Evolutionary conservation across 2,329 filamentous ascomycete species (phyloP).

Genomic region (Aspergillus intermedius): DNA sequence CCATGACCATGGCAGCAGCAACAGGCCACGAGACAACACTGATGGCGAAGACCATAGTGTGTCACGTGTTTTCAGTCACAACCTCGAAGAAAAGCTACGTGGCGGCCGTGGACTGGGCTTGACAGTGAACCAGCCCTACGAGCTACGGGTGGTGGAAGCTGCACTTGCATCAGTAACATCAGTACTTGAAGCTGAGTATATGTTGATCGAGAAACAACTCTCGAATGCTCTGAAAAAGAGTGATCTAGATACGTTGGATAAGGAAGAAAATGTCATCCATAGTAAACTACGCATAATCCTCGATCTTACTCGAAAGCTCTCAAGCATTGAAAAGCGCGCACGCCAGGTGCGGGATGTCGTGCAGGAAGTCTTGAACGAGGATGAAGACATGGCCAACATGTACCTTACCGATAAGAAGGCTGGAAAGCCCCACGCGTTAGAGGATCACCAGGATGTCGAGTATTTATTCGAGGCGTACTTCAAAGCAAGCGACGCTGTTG

Average conservation of each 20-base stretch:
- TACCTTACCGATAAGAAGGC: constrained; percentile 27
- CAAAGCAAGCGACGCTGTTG: constrained; percentile 29
- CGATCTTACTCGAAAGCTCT: constrained; percentile 20
- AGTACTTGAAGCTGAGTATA: constrained; percentile 27
- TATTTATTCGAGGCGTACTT: constrained; percentile 34
- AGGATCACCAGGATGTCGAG: constrained; percentile 33
- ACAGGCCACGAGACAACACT: neutral
- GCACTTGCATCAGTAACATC: constrained; percentile 29
- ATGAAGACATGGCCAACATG: constrained; percentile 33
- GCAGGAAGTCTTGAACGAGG: constrained; percentile 28
- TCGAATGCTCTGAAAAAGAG: constrained; percentile 3
- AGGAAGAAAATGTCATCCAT: constrained; percentile 14
- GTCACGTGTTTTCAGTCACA: constrained; percentile 19
- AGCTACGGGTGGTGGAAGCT: constrained; percentile 30
- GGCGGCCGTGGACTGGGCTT: constrained; percentile 11
- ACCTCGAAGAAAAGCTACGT: constrained; percentile 21
- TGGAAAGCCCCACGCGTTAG: constrained; percentile 21
- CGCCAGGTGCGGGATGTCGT: constrained; percentile 28
- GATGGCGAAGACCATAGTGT: constrained; percentile 1
- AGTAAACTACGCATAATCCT: constrained; percentile 20
- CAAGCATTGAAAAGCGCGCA: constrained; percentile 26
- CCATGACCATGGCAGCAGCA: neutral
- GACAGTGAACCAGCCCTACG: constrained; percentile 22
- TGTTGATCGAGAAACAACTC: constrained; percentile 14
- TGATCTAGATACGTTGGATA: constrained; percentile 4